Evolutionary conservation across 352 stramenopile species (phyloP).

Genomic region (Stephanocyclus meneghinianus): DNA sequence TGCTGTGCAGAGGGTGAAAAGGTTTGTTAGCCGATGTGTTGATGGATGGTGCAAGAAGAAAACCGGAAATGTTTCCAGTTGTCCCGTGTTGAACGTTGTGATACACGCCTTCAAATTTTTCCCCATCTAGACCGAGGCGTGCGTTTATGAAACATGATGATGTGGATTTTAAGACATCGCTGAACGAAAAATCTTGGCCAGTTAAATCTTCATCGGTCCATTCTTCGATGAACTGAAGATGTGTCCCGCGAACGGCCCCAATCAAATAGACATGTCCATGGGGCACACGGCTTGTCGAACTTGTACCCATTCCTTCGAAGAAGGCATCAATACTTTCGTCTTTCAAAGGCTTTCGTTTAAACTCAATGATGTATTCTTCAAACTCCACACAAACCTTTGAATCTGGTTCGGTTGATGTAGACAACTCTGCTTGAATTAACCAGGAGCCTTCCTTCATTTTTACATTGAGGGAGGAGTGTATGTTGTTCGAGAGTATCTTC

Average conservation of each 20-base stretch:
- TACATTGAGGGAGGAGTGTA: constrained; percentile 40
- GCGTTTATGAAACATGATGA: constrained; percentile 71
- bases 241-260: constrained; percentile 61
- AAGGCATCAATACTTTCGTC: constrained; percentile 36
- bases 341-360: constrained; percentile 31
- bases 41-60: constrained; percentile 20
- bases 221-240: constrained; percentile 76
- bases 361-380: constrained; percentile 71
- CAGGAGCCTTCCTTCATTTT: constrained; percentile 66
- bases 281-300: constrained; percentile 60
- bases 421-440: constrained; percentile 59
- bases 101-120: constrained; percentile 79
- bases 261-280: constrained; percentile 64
- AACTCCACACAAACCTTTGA: constrained; percentile 35
- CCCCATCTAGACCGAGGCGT: constrained; percentile 69
- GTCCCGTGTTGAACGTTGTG: constrained; percentile 68
- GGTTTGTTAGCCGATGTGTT: not conserved
- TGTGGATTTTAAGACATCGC: constrained; percentile 37
- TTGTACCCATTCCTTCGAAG: constrained; percentile 61
- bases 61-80: constrained; percentile 50
- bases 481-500: constrained; percentile 33
- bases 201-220: constrained; percentile 45
- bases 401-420: constrained; percentile 46
- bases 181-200: constrained; percentile 28
- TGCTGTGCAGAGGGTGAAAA: not conserved